A percentile compares a stretch with the other conserved stretches of the same genome.
phyloP scores from a whole-genome alignment of 257 asterid genomes.

The Scutellaria galericulata region DNA sequence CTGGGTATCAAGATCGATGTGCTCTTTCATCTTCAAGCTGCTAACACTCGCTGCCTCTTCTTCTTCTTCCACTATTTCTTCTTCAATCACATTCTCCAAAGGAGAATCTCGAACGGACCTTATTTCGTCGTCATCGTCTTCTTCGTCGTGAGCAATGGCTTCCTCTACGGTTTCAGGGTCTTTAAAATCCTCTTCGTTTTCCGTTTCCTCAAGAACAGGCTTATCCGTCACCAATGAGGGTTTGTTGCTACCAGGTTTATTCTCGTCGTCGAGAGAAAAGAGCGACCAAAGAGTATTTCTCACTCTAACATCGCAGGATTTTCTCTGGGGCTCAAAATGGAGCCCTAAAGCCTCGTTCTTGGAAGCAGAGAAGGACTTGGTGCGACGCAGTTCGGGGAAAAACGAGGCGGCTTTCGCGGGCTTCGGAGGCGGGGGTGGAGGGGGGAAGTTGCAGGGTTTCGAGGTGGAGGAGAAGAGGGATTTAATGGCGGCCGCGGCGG shows the following conservation, averaged over 20 bases:
- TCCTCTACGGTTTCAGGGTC: conserved; percentile 44
- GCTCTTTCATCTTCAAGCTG: conserved; percentile 73
- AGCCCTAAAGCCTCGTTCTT: conserved; percentile 76
- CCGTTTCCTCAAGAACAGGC: conserved; percentile 60
- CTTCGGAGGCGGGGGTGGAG: conserved; percentile 55
- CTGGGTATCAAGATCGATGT: conserved; percentile 65
- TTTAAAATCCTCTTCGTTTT: conserved; percentile 47
- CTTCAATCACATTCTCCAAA: conserved; percentile 44
- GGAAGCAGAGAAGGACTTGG: conserved; percentile 91
- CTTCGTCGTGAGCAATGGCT: conserved; percentile 33
- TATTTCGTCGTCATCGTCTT: conserved; percentile 51
- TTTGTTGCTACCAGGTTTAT: conserved; percentile 32
- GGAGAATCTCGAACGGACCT: conserved; percentile 46
- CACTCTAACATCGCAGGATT: conserved; percentile 90
- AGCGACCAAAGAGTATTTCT: conserved; percentile 77
- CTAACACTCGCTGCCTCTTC: conserved; percentile 52
- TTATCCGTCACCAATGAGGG: conserved; percentile 45
- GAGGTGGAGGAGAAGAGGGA: conserved; percentile 58
- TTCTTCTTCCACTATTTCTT: conserved; percentile 73
- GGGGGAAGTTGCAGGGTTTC: conserved; percentile 38
- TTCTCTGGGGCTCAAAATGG: conserved; percentile 78
- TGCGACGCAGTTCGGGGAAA: conserved; percentile 84
- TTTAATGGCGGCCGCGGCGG: conserved; percentile 66
- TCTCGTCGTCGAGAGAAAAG: conserved; percentile 65
- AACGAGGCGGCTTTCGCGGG: conserved; percentile 54